Evolutionary conservation across 495 filamentous ascomycete genomes (phyloP), one percentile per base, ranked within the genome.

Genomic region (Xylaria grammica): DNA sequence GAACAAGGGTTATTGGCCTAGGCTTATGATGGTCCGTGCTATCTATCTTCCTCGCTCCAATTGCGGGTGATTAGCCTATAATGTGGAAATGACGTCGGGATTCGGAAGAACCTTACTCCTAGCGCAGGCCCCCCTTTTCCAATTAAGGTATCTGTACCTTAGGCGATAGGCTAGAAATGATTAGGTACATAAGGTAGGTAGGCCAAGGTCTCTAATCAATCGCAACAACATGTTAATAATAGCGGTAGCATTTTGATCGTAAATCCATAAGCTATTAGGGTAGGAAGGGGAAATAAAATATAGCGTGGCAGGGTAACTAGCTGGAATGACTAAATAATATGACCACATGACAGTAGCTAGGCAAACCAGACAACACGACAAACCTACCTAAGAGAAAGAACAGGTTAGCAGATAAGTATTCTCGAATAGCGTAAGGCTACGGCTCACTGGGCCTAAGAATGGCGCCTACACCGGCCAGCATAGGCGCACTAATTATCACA

Each of bases 31-130:
- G 58, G 30, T 24, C 58, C 45, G 45, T 60, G 58, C 58, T 36
- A 36, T 11, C 32, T 36, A 36, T 36, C 11, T 36, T n/a, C n/a
- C n/a, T n/a, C n/a, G n/a, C n/a, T n/a, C n/a, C n/a, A n/a, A n/a
- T n/a, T n/a, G n/a, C n/a, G n/a, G n/a, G n/a, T n/a, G 11, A 11
- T 4, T 36, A 36, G 32, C 32, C 32, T 36, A 36, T 11, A 40
- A 10, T 3, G 13, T 36, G 22, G 44, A 40, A 27, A 13, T 36
- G 44, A 48, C 22, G 56, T 49, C 27, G 56, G 44, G 53, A 56
- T 62, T 62, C 67, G 61, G 69, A 60, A 44, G 29, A 62, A 54
- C 45, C 5, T 60, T 65, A 15, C 15, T 29, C 61, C 63, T 67
- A 62, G 55, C 42, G 26, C 46, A 15, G 55, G 34, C 56, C 48